phyloP scores from a whole-genome alignment of 116 monocot species.

The Dioscorea cayenensis region DNA sequence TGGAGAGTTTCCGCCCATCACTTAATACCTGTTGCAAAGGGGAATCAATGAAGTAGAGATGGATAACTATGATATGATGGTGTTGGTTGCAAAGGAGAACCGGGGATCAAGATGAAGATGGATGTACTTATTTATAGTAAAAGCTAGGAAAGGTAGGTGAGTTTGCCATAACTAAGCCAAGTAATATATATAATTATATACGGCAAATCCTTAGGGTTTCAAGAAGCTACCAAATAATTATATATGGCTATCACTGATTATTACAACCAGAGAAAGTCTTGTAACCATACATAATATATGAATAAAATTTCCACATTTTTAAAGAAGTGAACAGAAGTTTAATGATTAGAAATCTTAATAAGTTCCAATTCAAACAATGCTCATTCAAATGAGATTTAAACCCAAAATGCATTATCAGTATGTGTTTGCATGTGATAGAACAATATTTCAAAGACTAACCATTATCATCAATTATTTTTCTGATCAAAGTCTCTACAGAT shows the following conservation, averaged over 20 bases:
- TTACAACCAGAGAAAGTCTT: slow-evolving; percentile 2
- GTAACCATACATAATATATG: slow-evolving; percentile 1
- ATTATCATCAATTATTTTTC: too few species aligned
- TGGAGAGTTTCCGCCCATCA: slow-evolving; percentile 77
- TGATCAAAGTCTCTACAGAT: too few species aligned
- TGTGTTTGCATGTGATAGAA: too few species aligned
- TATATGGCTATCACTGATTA: slow-evolving; percentile 18
- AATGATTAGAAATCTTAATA: neutral
- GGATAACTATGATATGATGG: neutral
- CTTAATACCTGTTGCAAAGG: neutral
- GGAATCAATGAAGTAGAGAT: neutral
- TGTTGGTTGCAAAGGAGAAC: neutral
- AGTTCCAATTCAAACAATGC: neutral
- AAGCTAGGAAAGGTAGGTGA: neutral
- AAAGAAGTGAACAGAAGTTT: neutral
- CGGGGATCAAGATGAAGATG: neutral
- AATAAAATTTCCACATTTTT: neutral
- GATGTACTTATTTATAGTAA: slow-evolving; percentile 23
- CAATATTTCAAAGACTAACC: too few species aligned
- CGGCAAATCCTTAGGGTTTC: slow-evolving; percentile 11
- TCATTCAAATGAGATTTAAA: too few species aligned
- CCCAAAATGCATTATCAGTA: too few species aligned
- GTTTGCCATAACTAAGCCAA: neutral
- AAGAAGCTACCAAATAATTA: slow-evolving; percentile 10
- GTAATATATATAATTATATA: neutral